Evolutionary conservation across 1,284 basidiomycete species (phyloP).

Genomic region (Marasmius fiardii): DNA sequence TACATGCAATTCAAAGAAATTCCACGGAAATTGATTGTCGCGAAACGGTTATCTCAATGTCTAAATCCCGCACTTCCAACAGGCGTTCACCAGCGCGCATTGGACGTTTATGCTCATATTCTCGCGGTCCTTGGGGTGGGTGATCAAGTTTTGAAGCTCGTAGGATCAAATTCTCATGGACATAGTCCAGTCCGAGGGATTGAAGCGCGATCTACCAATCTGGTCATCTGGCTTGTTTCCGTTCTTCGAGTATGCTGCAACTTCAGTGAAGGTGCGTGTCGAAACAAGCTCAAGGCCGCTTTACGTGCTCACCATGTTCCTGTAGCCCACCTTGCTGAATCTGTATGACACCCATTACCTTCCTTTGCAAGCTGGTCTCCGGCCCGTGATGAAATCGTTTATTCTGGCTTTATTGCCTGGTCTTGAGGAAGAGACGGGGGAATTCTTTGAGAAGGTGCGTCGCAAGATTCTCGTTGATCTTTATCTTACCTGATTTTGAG

Average conservation of each 20-base stretch:
- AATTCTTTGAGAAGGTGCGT: slow-evolving; percentile 91
- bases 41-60: slow-evolving; percentile 95
- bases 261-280: slow-evolving; percentile 77
- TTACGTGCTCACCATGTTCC: background rate
- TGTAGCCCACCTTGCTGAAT: slow-evolving; percentile 78
- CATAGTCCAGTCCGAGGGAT: slow-evolving; percentile 70
- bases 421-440: slow-evolving; percentile 92
- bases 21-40: slow-evolving; percentile 90
- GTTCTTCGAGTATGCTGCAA: slow-evolving; percentile 98
- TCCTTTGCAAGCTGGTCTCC: slow-evolving; percentile 77
- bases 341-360: slow-evolving; percentile 91
- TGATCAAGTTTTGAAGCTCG: slow-evolving; percentile 17
- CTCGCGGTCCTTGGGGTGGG: slow-evolving; percentile 86
- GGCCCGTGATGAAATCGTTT: slow-evolving; percentile 92
- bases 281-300: background rate
- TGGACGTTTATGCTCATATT: slow-evolving; percentile 95
- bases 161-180: slow-evolving; percentile 10
- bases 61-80: slow-evolving; percentile 95
- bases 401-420: slow-evolving; percentile 92
- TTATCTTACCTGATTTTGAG: background rate
- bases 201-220: slow-evolving; percentile 84
- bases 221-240: slow-evolving; percentile 98
- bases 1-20: slow-evolving; percentile 94
- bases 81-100: slow-evolving; percentile 93
- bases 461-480: background rate